Percentiles rank a stretch among this genome's conserved stretches.
phyloP scores from a whole-genome alignment of 2,329 filamentous ascomycete species.

The Aspergillus hortae region DNA sequence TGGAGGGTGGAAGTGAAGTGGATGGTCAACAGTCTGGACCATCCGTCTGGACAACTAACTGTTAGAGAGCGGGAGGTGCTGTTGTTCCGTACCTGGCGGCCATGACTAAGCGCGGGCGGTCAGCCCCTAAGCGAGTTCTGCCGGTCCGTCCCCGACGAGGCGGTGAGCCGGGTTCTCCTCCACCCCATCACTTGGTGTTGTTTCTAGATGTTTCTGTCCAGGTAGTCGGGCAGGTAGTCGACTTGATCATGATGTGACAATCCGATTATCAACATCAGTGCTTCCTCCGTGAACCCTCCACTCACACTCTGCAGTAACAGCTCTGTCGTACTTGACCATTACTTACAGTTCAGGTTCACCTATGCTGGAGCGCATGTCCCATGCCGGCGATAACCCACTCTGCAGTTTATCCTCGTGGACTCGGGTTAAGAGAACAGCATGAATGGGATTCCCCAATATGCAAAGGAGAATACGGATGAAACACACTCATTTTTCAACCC shows the following conservation, averaged over 20 bases:
- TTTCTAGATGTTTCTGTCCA: not conserved
- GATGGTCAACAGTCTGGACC: constrained; percentile 19
- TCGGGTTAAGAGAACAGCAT: not conserved
- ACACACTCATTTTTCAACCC: too few relatives aligned
- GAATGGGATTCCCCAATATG: not conserved
- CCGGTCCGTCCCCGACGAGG: constrained; percentile 8
- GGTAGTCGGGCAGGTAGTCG: too few relatives aligned
- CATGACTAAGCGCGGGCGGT: constrained; percentile 35
- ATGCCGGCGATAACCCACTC: too few relatives aligned
- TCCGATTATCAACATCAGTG: too few relatives aligned
- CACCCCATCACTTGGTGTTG: not conserved
- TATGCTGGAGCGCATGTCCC: too few relatives aligned
- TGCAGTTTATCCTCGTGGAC: not conserved
- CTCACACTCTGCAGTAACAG: too few relatives aligned
- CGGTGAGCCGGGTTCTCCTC: not conserved
- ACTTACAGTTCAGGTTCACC: too few relatives aligned
- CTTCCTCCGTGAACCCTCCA: too few relatives aligned
- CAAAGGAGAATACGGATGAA: not conserved
- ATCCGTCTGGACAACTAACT: constrained; percentile 30
- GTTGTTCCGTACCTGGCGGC: constrained; percentile 13
- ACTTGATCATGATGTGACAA: too few relatives aligned
- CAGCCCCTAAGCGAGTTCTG: constrained; percentile 34
- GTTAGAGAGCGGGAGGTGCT: constrained; percentile 3
- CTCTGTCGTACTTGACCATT: too few relatives aligned
- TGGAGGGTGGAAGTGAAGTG: constrained; percentile 2